These are phyloP conservation scores for Clavispora vitiphila DNA, from an alignment of 805 yeast genomes.

Conservation along the genomic window DNA sequence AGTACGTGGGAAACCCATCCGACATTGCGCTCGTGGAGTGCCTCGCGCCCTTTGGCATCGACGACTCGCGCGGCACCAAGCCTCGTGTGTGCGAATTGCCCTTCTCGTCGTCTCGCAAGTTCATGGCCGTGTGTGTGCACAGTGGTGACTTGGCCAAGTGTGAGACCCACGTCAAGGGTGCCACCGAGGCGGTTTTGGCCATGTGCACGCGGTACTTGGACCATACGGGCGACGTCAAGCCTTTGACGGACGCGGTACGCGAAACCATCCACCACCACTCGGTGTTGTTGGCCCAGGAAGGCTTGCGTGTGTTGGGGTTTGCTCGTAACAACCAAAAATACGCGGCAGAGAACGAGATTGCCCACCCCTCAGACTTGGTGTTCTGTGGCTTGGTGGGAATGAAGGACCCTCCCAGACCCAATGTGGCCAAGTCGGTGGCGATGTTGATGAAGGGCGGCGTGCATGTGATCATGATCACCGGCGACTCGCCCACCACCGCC, in stretches of 20 bases:
- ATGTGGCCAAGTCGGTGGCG: conserved; percentile 71
- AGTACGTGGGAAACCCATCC: conserved; percentile 86
- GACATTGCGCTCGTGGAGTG: conserved; percentile 87
- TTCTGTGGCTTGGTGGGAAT: conserved; percentile 89
- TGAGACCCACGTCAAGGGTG: conserved; percentile 81
- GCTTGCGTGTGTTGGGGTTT: conserved; percentile 80
- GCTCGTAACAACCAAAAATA: conserved; percentile 47
- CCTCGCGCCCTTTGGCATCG: conserved; percentile 62
- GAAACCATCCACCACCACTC: conserved; percentile 53
- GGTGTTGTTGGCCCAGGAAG: conserved; percentile 66
- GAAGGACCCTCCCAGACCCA: conserved; percentile 97
- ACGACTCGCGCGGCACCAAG: conserved; percentile 60
- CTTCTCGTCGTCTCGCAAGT: conserved; percentile 78
- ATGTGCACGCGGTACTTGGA: conserved; percentile 57
- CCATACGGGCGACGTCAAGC: conserved; percentile 54
- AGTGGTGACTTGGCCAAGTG: conserved; percentile 52
- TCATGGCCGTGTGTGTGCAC: conserved; percentile 78
- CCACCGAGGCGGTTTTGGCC: conserved; percentile 66
- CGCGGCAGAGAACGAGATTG: conserved; percentile 27
- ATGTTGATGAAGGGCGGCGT: conserved; percentile 87
- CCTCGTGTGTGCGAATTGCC: conserved; percentile 71
- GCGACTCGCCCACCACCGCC: conserved; percentile 88
- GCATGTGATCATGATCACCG: conserved; percentile 97
- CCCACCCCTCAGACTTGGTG: conserved; percentile 51
- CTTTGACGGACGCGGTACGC: conserved; percentile 48